Evolutionary conservation across 495 filamentous ascomycete species (phyloP), one percentile per base, ranked within the genome.

Genomic region (Cercophora newfieldiana): DNA sequence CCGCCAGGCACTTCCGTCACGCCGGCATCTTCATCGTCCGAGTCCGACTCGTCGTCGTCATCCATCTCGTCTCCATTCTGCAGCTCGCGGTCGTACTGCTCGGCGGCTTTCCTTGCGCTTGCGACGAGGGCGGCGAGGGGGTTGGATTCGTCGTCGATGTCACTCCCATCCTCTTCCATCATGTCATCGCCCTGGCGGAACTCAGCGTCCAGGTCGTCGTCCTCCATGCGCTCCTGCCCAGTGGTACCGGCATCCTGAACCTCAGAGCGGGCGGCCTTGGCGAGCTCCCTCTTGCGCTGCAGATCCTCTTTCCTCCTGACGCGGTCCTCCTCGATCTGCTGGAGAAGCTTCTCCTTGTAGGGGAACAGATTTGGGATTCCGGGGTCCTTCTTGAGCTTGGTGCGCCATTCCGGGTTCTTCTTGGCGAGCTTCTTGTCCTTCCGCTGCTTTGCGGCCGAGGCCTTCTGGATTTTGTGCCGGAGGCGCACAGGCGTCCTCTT

Each of bases 321-420:
- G 78, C 88, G 89, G 65, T 85, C 88, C 75, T 97, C 91, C 80
- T 99, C 96, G 69, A 99, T 96, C 76, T 99, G 92, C 28, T 91
- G 86, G 50, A 99, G 84, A 21, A 99, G 85, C 81, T 90, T 92
- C 72, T 97, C 96, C 80, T 99, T 99, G 85, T 94, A 97, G 14
- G 95, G 95, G 80, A 97, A 99, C 26, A 97, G 85, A 74, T 97
- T 99, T 57, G 95, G 95, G 59, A 99, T 97, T 64, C 94, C 94
- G 44, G 93, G 93, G 75, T 97, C 94, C 79, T 98, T 98, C 87
- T 96, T 97, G 64, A 96, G 75, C 75, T 91, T 90, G 68, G 91
- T 94, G 65, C 88, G 86, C 90, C 94, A 97, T 90, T 97, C 86
- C 21, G 96, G 96, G 77, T 97, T 96, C 88, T 93, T 91, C 81